Evolutionary conservation across 768 basidiomycete species (phyloP).

Genomic region (Trametes villosa): DNA sequence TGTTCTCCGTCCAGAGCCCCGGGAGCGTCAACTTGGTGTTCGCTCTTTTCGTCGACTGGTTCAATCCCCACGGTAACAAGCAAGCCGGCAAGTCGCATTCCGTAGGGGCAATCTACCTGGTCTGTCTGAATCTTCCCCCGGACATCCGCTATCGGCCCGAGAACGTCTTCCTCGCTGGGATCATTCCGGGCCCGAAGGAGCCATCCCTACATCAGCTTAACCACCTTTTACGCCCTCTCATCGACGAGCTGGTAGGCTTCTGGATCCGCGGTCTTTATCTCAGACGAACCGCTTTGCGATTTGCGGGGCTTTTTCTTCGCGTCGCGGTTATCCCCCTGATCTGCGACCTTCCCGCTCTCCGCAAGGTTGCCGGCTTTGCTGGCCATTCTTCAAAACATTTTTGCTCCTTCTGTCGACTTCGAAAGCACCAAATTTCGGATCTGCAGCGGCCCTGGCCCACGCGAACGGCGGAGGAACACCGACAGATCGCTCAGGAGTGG

Average conservation of each 20-base stretch:
- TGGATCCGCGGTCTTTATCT: not conserved
- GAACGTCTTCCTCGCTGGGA: conserved; percentile 35
- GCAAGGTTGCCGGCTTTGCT: not conserved
- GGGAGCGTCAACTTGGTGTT: not conserved
- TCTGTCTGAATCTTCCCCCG: conserved; percentile 40
- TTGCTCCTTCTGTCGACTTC: not conserved
- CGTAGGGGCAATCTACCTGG: conserved; percentile 36
- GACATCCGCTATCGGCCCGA: conserved; percentile 38
- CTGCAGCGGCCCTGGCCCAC: not conserved
- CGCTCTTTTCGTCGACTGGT: conserved; percentile 15
- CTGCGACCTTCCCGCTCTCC: not conserved
- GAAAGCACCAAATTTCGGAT: not conserved
- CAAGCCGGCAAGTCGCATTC: not conserved
- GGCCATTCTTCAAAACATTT: not conserved
- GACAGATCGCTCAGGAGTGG: not conserved
- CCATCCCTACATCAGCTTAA: conserved; percentile 27
- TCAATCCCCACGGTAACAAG: conserved; percentile 9
- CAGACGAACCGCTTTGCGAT: not conserved
- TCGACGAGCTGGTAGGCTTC: not conserved
- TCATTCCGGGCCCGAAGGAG: conserved; percentile 33
- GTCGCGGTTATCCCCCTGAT: not conserved
- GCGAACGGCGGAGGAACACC: not conserved
- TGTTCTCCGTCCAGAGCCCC: not conserved
- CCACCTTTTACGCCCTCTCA: not conserved
- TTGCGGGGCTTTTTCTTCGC: not conserved